A percentile compares a stretch with the other conserved stretches of the same genome.
Evolutionary conservation across 495 filamentous ascomycete genomes (phyloP).

Genomic region (Aspergillus carlsbadensis): DNA sequence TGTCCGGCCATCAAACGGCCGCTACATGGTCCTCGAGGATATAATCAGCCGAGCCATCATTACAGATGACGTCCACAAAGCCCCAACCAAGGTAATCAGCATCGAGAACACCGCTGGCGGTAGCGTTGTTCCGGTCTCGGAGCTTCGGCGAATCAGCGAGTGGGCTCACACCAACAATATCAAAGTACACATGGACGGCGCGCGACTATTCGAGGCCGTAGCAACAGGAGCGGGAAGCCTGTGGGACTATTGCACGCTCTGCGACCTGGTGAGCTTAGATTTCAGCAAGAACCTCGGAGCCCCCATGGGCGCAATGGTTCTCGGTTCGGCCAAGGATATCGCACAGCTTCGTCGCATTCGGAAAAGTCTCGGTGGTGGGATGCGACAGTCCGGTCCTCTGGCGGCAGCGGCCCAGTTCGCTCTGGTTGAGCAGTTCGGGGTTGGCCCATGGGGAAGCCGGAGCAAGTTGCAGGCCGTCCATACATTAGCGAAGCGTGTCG

Average conservation of each 20-base stretch:
- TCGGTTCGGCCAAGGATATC: not conserved
- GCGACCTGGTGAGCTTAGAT: not conserved
- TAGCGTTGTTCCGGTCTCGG: not conserved
- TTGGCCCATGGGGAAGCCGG: not conserved
- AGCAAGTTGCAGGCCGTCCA: not conserved
- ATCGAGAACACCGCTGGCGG: not conserved
- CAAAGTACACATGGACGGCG: not conserved
- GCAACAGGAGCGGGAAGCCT: not conserved
- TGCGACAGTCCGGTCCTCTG: not conserved
- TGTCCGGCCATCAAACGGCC: not conserved
- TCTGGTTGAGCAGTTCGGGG: not conserved
- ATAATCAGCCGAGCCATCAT: not conserved
- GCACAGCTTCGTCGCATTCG: not conserved
- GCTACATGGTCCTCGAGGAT: conserved; percentile 1
- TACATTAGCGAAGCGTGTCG: not conserved
- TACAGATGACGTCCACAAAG: not conserved
- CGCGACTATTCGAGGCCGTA: not conserved
- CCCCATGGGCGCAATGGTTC: conserved; percentile 2
- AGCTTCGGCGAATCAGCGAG: not conserved
- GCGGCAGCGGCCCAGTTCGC: not conserved
- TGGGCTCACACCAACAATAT: not conserved
- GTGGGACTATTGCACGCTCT: not conserved
- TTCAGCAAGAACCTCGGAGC: conserved; percentile 5
- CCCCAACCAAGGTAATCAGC: not conserved
- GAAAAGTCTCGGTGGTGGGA: not conserved